Conservation (phyloP, 257 asterid species). For the Mentha longifolia region DNA sequence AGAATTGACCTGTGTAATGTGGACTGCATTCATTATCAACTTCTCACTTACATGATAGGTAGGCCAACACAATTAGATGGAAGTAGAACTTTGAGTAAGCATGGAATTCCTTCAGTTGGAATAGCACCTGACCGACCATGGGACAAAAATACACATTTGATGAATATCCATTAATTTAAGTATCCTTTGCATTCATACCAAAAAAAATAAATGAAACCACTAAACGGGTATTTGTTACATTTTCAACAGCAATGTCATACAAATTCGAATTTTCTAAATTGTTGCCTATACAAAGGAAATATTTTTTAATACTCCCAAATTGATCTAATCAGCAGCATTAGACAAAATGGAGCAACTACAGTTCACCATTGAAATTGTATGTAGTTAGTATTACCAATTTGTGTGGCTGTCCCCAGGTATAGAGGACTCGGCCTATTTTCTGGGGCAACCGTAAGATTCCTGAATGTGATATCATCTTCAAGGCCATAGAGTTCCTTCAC, state of each 20-base stretch:
- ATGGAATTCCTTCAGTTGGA: slow-evolving; percentile 98
- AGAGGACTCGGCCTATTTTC: slow-evolving; percentile 91
- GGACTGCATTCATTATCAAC: slow-evolving; percentile 21
- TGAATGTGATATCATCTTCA: slow-evolving; percentile 66
- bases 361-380: neutral
- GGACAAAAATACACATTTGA: slow-evolving; percentile 14
- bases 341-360: neutral
- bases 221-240: neutral
- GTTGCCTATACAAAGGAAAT: neutral
- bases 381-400: slow-evolving; percentile 66
- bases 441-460: slow-evolving; percentile 82
- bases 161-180: neutral
- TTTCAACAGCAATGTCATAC: neutral
- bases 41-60: slow-evolving; percentile 75
- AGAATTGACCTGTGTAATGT: neutral
- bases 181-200: neutral
- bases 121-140: slow-evolving; percentile 70
- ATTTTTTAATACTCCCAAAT: slow-evolving; percentile 13
- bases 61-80: slow-evolving; percentile 87
- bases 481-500: slow-evolving; percentile 94
- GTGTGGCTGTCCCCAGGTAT: slow-evolving; percentile 96
- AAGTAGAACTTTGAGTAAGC: slow-evolving; percentile 85
- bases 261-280: neutral
- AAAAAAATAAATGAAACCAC: slow-evolving; percentile 18
- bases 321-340: slow-evolving; percentile 20